phyloP scores from a whole-genome alignment of 495 filamentous ascomycete genomes.

The Daldinia concentrica region DNA sequence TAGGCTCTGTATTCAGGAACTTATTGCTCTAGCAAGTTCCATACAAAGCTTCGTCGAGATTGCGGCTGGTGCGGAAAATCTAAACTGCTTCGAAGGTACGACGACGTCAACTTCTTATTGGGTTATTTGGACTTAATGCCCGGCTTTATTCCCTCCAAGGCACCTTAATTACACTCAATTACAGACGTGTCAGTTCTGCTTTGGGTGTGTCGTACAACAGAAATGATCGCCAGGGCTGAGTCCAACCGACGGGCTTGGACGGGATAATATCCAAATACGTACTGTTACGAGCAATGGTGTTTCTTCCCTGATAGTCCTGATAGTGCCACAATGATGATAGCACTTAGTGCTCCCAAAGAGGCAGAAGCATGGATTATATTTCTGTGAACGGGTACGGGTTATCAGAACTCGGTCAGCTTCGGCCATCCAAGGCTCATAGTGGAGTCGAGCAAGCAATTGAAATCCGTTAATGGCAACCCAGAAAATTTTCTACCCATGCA shows the following conservation, averaged over 20 bases:
- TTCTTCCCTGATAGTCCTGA: constrained; percentile 12
- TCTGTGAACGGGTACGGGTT: constrained; percentile 7
- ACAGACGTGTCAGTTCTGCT: constrained; percentile 14
- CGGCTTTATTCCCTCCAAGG: constrained; percentile 20
- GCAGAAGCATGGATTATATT: constrained; percentile 16
- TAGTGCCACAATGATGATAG: constrained; percentile 10
- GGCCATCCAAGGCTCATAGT: constrained; percentile 38
- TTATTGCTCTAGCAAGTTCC: constrained; percentile 18
- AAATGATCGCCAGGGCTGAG: constrained; percentile 38
- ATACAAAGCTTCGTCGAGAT: constrained; percentile 22
- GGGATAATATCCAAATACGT: constrained; percentile 30
- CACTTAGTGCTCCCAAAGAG: not conserved
- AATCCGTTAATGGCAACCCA: constrained; percentile 25
- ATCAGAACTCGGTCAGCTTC: constrained; percentile 38
- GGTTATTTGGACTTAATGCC: constrained; percentile 17
- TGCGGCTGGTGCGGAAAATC: constrained; percentile 22
- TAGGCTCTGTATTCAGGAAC: constrained; percentile 27
- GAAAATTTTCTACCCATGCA: constrained; percentile 42
- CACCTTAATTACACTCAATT: constrained; percentile 23
- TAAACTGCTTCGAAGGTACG: constrained; percentile 16
- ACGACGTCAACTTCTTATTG: constrained; percentile 20
- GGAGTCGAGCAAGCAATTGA: constrained; percentile 28
- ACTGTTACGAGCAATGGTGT: constrained; percentile 6
- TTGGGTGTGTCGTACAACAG: constrained; percentile 34
- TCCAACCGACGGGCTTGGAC: constrained; percentile 9